Conservation (phyloP, 495 filamentous ascomycete genomes). For the Thozetella sp. region DNA sequence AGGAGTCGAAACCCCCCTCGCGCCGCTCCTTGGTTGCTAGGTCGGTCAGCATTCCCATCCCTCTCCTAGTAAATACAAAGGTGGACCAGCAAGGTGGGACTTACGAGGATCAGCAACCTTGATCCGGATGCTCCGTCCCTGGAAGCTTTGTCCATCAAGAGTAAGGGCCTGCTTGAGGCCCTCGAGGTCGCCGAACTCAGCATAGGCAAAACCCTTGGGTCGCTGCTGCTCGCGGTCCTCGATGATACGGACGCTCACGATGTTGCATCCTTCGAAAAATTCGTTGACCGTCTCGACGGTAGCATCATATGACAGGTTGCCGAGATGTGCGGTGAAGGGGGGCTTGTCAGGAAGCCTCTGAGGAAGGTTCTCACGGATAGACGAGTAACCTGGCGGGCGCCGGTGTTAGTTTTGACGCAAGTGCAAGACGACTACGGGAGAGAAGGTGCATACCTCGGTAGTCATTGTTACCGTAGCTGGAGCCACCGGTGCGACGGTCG, state of each 20-base stretch:
- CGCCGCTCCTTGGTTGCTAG: slow-evolving; percentile 71
- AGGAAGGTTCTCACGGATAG: slow-evolving; percentile 77
- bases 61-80: slow-evolving; percentile 3
- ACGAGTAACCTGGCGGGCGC: slow-evolving; percentile 50
- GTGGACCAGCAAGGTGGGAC: slow-evolving; percentile 7
- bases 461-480: slow-evolving; percentile 24
- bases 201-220: slow-evolving; percentile 98
- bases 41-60: slow-evolving; percentile 34
- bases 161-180: slow-evolving; percentile 91
- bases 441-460: slow-evolving; percentile 33
- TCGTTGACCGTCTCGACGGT: slow-evolving; percentile 77
- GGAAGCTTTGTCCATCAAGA: slow-evolving; percentile 74
- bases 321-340: slow-evolving; percentile 92
- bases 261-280: slow-evolving; percentile 82
- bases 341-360: slow-evolving; percentile 78
- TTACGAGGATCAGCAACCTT: slow-evolving; percentile 57
- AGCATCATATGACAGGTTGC: slow-evolving; percentile 94
- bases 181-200: slow-evolving; percentile 86
- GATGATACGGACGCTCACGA: slow-evolving; percentile 90
- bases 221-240: slow-evolving; percentile 89
- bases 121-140: slow-evolving; percentile 84
- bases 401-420: background rate
- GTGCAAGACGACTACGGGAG: slow-evolving; percentile 15
- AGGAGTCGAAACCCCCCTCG: slow-evolving; percentile 38
- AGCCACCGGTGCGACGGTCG: slow-evolving; percentile 35